Conservation (phyloP, 352 stramenopile species). For the Pythium biforme region DNA sequence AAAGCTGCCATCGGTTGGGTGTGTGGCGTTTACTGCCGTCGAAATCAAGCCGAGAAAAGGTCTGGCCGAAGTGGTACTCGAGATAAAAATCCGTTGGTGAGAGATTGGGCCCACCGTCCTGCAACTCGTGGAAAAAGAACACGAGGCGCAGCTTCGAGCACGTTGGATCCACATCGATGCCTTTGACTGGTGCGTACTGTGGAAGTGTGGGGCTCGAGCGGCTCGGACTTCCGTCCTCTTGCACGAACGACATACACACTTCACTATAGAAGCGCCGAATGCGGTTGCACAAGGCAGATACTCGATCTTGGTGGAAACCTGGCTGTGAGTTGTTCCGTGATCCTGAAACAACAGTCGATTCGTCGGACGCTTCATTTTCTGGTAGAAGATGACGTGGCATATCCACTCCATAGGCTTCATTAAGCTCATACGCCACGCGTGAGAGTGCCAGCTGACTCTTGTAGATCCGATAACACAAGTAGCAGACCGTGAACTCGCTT, state of each 20-base stretch:
- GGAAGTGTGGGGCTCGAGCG: constrained; percentile 3
- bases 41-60: constrained; percentile 52
- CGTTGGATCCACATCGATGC: constrained; percentile 69
- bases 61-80: constrained; percentile 76
- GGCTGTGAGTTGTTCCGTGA: background rate
- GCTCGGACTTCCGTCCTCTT: constrained; percentile 14
- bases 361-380: background rate
- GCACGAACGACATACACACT: constrained; percentile 13
- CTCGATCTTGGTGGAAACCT: background rate
- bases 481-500: constrained; percentile 63
- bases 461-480: constrained; percentile 76
- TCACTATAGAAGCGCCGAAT: constrained; percentile 19
- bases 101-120: constrained; percentile 58
- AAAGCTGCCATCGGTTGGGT: constrained; percentile 80
- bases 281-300: background rate
- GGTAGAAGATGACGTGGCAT: background rate
- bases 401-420: constrained; percentile 26
- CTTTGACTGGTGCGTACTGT: constrained; percentile 26
- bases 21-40: constrained; percentile 81
- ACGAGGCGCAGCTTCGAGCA: constrained; percentile 60
- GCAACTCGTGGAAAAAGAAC: constrained; percentile 85
- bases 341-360: background rate
- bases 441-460: constrained; percentile 62
- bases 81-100: constrained; percentile 68
- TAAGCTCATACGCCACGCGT: constrained; percentile 45